Base-by-base conservation (phyloP, 202 grass and related monocot genomes). In the Dendrocalamus latiflorus region DNA sequence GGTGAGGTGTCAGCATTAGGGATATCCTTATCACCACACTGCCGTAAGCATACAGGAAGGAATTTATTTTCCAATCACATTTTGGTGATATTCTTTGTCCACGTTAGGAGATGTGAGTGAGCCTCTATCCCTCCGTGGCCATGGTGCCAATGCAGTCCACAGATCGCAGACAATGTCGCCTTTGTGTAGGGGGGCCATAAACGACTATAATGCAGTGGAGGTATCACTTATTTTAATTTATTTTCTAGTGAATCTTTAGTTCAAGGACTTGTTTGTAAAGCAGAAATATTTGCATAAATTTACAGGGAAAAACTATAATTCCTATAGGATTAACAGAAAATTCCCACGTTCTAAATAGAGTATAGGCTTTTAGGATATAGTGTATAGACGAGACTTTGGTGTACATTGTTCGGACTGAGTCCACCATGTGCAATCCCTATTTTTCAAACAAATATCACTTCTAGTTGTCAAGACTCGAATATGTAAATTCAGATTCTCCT, bases 1-100 rank as follows among this genome's bases (percentile, higher is more conserved):
- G 84, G 79, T 83, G 68, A 83, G 38, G 53, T 44, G 88, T 86
- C 84, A 63, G 47, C 88, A 75, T 62, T 39, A 45, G 53, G 61
- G 7, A 37, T 61, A 86, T 86, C 83, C 66, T 81, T 68, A 74
- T 90, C 83, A 59, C 49, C 30, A 67, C 79, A 70, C 50, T 44
- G 63, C 58, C 82, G 30, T 45, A 72, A 86, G 28, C 75, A 77
- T 81, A 44, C 36, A 53, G 13, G 11, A 13, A 11, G 1, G 20
- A 1, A 68, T 68, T 44, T 56, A n/a, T 81, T 77, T 25, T 1
- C 28, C n/a, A 8, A 10, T 43, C 44, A 44, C 18, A 38, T 60
- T n/a, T 34, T 43, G 18, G 78, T 71, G 78, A 51, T 67, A 77
- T 82, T 82, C 78, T 58, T 15, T 36, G 72, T 65, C 77, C 72